These are phyloP conservation scores for Xylariaceae sp. DNA, from an alignment of 2,329 filamentous ascomycete species.

Conservation along the genomic window DNA sequence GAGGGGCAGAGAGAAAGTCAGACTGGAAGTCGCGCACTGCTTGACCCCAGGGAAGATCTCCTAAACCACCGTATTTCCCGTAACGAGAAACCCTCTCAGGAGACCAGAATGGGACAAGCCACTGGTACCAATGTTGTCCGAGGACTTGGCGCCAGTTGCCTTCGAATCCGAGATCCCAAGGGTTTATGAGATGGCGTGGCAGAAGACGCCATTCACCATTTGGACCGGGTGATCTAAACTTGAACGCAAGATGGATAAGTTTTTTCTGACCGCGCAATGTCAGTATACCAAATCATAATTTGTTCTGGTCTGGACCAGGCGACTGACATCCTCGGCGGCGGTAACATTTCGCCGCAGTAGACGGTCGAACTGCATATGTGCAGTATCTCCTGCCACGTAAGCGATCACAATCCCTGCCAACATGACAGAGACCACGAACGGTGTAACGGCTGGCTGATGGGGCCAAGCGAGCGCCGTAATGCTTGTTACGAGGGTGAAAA, in stretches of 20 bases:
- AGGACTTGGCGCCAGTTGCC: slow-evolving; percentile 27
- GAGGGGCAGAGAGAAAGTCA: slow-evolving; percentile 1
- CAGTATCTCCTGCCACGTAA: not conserved
- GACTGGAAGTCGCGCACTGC: not conserved
- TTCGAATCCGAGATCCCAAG: slow-evolving; percentile 21
- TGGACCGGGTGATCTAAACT: slow-evolving; percentile 10
- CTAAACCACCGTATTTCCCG: slow-evolving; percentile 19
- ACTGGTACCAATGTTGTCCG: slow-evolving; percentile 26
- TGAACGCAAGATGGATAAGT: slow-evolving; percentile 19
- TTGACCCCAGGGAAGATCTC: slow-evolving; percentile 25
- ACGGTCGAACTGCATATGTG: not conserved
- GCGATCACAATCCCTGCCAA: not conserved
- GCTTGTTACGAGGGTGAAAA: slow-evolving; percentile 16
- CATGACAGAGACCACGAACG: not conserved
- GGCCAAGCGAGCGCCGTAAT: slow-evolving; percentile 1
- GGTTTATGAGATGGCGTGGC: slow-evolving; percentile 9
- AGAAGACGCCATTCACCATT: slow-evolving; percentile 8
- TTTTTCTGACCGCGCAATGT: not conserved
- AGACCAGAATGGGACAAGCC: slow-evolving; percentile 27
- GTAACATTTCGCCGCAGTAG: not conserved
- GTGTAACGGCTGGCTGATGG: not conserved
- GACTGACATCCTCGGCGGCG: not conserved
- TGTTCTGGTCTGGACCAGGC: too few relatives aligned
- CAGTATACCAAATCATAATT: too few relatives aligned
- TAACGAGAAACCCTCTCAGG: slow-evolving; percentile 27